phyloP scores from a whole-genome alignment of 257 asterid genomes.

The Solanum phureja region DNA sequence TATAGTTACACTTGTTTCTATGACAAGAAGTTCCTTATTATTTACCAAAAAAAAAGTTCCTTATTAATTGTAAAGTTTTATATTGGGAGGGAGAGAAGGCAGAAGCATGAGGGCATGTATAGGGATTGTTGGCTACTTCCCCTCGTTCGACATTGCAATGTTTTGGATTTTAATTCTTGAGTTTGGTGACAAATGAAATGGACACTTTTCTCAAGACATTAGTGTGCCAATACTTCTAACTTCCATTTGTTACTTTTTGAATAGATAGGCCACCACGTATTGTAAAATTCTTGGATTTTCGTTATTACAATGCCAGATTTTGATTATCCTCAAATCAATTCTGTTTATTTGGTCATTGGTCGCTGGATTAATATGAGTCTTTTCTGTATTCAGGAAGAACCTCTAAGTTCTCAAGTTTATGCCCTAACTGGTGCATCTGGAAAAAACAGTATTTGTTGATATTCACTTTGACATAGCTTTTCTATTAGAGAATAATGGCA shows the following conservation, averaged over 20 bases:
- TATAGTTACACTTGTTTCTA: not conserved
- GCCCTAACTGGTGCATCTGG: not conserved
- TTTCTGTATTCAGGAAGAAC: not conserved
- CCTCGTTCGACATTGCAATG: not conserved
- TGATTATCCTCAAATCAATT: not conserved
- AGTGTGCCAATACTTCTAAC: not conserved
- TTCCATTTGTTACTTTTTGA: not conserved
- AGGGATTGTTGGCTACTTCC: not conserved
- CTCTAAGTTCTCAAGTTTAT: not conserved
- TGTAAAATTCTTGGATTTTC: not conserved
- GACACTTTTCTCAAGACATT: not conserved
- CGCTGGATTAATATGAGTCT: not conserved
- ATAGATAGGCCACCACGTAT: not conserved
- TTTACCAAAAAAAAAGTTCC: not conserved
- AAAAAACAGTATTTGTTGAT: not conserved
- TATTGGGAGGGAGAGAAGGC: not conserved
- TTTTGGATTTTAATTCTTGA: not conserved
- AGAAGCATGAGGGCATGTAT: not conserved
- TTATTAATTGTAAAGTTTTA: not conserved
- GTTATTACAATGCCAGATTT: not conserved
- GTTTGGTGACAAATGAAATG: not conserved
- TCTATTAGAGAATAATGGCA: not conserved
- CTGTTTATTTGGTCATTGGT: not conserved
- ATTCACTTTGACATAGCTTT: not conserved
- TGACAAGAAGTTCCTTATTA: not conserved